These are phyloP conservation scores for Ophiosphaerella korrae DNA, from an alignment of 2,329 filamentous ascomycete genomes.

Conservation along the genomic window DNA sequence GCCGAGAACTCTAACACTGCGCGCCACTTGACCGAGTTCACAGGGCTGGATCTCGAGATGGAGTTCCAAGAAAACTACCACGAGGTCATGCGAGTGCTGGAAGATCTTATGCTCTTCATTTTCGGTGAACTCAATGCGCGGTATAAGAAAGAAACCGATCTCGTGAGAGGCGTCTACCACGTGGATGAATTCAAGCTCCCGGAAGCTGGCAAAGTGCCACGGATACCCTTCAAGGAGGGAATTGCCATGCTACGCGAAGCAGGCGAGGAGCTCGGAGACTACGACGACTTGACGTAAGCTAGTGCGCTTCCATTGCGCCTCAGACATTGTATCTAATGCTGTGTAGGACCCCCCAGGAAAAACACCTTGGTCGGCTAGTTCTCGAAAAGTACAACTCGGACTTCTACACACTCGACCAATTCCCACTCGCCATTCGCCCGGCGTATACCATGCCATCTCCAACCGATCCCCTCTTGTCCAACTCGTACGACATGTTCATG, in stretches of 20 bases:
- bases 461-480: conserved; percentile 54
- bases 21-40: conserved; percentile 87
- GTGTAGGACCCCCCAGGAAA: conserved; percentile 73
- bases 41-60: conserved; percentile 88
- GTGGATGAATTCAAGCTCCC: conserved; percentile 79
- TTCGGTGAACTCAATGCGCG: conserved; percentile 73
- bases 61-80: conserved; percentile 79
- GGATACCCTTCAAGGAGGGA: conserved; percentile 77
- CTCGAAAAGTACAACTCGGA: conserved; percentile 90
- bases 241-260: conserved; percentile 78
- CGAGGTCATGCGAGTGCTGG: conserved; percentile 74
- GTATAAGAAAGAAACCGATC: conserved; percentile 73
- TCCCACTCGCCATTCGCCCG: conserved; percentile 83
- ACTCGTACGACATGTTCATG: conserved; percentile 75
- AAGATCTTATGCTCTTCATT: conserved; percentile 76
- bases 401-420: conserved; percentile 97
- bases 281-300: conserved; percentile 71
- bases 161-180: conserved; percentile 73
- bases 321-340: conserved; percentile 6
- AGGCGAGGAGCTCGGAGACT: conserved; percentile 75
- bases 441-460: conserved; percentile 85
- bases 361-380: conserved; percentile 85
- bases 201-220: conserved; percentile 73
- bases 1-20: conserved; percentile 88
- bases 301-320: not conserved